Percentiles rank a stretch among this genome's conserved stretches.
These are phyloP conservation scores for Coemansia reversa DNA, from an alignment of 192 early-diverging fungal species.

Conservation along the genomic window DNA sequence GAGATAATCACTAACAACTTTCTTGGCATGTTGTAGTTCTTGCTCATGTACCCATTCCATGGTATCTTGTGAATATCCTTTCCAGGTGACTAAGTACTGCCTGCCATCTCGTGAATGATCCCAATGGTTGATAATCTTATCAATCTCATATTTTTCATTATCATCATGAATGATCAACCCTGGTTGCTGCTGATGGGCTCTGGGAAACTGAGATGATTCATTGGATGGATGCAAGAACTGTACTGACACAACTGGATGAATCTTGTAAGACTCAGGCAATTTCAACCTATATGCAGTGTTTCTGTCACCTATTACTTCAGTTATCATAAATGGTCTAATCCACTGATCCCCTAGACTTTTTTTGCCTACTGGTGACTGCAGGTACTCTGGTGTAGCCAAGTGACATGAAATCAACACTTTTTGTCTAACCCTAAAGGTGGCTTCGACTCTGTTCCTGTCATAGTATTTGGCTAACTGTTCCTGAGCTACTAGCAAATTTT, in stretches of 20 bases:
- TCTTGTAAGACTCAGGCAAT: no score
- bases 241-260: no score
- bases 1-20: neutral
- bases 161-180: neutral
- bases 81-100: neutral
- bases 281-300: neutral
- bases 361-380: conserved; percentile 1
- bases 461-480: no score
- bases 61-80: neutral
- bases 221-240: no score
- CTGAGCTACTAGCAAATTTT: no score
- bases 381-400: neutral
- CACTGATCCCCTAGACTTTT: neutral
- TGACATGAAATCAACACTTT: neutral
- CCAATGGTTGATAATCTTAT: neutral
- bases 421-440: neutral
- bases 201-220: no score
- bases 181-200: no score
- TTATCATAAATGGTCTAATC: neutral
- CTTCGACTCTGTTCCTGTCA: no score
- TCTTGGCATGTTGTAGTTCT: neutral
- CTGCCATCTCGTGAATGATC: neutral
- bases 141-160: neutral
- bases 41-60: neutral
- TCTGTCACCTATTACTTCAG: neutral